A percentile compares a stretch with the other conserved stretches of the same genome.
phyloP scores from a whole-genome alignment of 306 rosid genomes.

The Dalbergia oliveri region DNA sequence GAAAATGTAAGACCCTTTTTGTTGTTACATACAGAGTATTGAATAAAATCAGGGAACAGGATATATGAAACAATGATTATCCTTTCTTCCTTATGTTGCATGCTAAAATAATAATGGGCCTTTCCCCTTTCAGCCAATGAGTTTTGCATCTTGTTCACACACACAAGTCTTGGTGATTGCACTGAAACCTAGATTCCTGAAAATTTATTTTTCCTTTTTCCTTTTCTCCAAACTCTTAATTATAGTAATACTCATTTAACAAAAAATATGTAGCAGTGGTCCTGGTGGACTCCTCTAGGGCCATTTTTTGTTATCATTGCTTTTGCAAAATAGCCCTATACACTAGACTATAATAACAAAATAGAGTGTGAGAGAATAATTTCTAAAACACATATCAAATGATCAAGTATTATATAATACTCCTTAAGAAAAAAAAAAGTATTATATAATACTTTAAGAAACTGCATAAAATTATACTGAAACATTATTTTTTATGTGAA shows the following conservation, averaged over 20 bases:
- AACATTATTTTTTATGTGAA: slow-evolving; percentile 7
- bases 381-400: slow-evolving; percentile 32
- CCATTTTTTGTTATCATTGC: slow-evolving; percentile 30
- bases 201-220: background rate
- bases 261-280: slow-evolving; percentile 46
- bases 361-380: background rate
- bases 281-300: slow-evolving; percentile 41
- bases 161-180: slow-evolving; percentile 52
- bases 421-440: too few species aligned
- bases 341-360: background rate
- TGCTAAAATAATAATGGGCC: slow-evolving; percentile 61
- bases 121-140: slow-evolving; percentile 54
- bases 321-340: slow-evolving; percentile 21
- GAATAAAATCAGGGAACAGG: slow-evolving; percentile 54
- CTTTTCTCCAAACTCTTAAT: slow-evolving; percentile 23
- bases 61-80: slow-evolving; percentile 51
- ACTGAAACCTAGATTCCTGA: slow-evolving; percentile 52
- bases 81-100: slow-evolving; percentile 60
- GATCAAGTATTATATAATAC: background rate
- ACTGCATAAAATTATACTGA: background rate
- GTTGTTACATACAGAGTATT: slow-evolving; percentile 36
- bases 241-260: slow-evolving; percentile 41
- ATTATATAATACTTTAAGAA: background rate
- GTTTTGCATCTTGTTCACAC: slow-evolving; percentile 59
- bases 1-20: slow-evolving; percentile 38